Evolutionary conservation across 1,284 basidiomycete genomes (phyloP).

Genomic region (Cystobasidium sp.): DNA sequence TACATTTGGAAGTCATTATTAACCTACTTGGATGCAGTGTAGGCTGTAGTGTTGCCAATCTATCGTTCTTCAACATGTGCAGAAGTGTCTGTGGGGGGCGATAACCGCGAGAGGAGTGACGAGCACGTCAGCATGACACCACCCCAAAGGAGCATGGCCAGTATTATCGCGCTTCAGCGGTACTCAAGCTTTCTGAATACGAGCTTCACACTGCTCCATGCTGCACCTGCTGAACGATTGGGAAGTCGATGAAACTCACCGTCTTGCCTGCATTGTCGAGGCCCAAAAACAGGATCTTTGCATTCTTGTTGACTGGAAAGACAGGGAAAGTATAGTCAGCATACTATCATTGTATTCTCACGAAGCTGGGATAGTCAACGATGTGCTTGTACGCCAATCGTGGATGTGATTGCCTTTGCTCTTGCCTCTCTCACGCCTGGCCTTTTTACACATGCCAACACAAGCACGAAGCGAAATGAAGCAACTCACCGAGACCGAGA

Average conservation of each 20-base stretch:
- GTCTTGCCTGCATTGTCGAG: constrained; percentile 93
- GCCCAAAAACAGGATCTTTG: constrained; percentile 98
- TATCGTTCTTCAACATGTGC: constrained; percentile 99
- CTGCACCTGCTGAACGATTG: not conserved
- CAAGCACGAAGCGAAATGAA: not conserved
- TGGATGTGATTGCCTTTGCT: not conserved
- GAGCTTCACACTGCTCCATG: too few relatives aligned
- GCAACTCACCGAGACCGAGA: constrained; percentile 36
- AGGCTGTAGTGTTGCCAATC: constrained; percentile 95
- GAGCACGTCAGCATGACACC: constrained; percentile 4
- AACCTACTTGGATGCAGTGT: constrained; percentile 96
- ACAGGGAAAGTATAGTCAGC: constrained; percentile 1
- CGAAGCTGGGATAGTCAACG: not conserved
- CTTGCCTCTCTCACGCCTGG: not conserved
- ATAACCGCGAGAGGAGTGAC: not conserved
- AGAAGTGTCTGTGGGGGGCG: constrained; percentile 76
- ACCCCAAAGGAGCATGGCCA: constrained; percentile 1
- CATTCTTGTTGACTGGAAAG: constrained; percentile 60
- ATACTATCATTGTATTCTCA: not conserved
- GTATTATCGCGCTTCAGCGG: not conserved
- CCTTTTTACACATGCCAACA: not conserved
- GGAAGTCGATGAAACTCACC: constrained; percentile 62
- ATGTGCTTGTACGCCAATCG: not conserved
- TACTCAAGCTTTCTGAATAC: not conserved
- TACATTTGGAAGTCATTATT: constrained; percentile 33